A percentile compares a stretch with the other conserved stretches of the same genome.
Evolutionary conservation across 495 filamentous ascomycete species (phyloP).

Genomic region (Penicillium ochrochloron): DNA sequence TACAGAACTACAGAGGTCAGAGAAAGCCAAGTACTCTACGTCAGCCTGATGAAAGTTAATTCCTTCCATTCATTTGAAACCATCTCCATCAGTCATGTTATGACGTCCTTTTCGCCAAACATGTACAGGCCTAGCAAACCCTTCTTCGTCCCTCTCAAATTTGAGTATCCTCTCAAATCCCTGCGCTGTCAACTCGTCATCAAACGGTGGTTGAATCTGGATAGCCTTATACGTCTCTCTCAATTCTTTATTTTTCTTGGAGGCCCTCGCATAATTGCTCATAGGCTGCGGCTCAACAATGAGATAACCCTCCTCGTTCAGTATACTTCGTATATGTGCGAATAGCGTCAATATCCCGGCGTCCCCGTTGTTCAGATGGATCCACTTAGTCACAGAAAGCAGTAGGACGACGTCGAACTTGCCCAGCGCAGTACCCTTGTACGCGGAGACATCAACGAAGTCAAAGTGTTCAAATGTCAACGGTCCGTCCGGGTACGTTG

Average conservation of each 20-base stretch:
- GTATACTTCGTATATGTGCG: conserved; percentile 31
- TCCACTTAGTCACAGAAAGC: conserved; percentile 37
- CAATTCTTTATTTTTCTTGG: conserved; percentile 37
- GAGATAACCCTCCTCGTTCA: conserved; percentile 36
- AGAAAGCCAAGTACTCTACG: conserved; percentile 7
- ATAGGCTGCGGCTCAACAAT: conserved; percentile 38
- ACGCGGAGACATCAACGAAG: conserved; percentile 61
- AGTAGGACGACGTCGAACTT: conserved; percentile 37
- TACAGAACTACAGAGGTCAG: neutral
- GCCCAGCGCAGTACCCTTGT: conserved; percentile 42
- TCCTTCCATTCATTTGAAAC: conserved; percentile 17
- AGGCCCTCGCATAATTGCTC: conserved; percentile 39
- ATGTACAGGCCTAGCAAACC: conserved; percentile 38
- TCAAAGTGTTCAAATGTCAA: conserved; percentile 40
- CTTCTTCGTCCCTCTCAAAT: conserved; percentile 35
- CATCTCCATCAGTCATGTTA: conserved; percentile 21
- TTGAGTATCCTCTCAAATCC: conserved; percentile 35
- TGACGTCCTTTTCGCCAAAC: conserved; percentile 33
- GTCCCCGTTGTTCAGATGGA: conserved; percentile 38
- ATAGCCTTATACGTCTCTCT: conserved; percentile 37
- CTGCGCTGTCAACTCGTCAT: conserved; percentile 30
- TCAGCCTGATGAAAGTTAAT: conserved; percentile 19
- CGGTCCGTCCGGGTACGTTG: conserved; percentile 32
- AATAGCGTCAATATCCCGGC: conserved; percentile 33
- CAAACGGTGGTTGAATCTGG: conserved; percentile 33